Base-by-base conservation (phyloP, 129 eudicot species). In the Saussurea involucrata region DNA sequence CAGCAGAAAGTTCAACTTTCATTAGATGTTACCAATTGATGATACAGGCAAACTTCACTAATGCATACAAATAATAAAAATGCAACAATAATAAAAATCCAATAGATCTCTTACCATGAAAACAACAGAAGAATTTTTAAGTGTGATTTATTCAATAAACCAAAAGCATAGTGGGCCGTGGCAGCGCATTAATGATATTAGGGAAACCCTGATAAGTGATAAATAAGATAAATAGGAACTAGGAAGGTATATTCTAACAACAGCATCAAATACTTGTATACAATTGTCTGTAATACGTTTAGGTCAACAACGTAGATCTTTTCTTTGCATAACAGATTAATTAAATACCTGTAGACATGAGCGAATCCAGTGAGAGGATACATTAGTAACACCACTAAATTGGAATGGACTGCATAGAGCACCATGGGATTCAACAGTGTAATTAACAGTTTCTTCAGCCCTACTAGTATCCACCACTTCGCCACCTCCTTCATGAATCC, bases 401-500 rank as follows among this genome's bases (percentile, higher is more conserved):
- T 60, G 40, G 8, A 79, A 42, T 31, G 31, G 66, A 61, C 80
- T 58, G 69, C 86, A 78, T 37, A 72, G 24, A 42, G 82, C 87
- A 76, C 98, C 98, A 82, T 94, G 98, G 64, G 88, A 69, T 74
- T 87, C 96, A 66, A 94, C 90, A 40, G 66, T 86, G 86, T 85
- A 94, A 87, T 94, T 74, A 40, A 84, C 92, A 84, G 74, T 34
- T 66, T 49, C 78, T 65, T 53, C 72, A 27, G 66, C 72, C 73
- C 21, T 76, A 72, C 21, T 76, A 72, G 83, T 82, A 72, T 83
- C 88, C 65, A 83, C 91, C 67, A 90, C 74, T 75, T 83, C 80
- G 33, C 98, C 98, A 46, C 97, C 96, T 31, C 98, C 97, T 87
- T 87, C 84, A 78, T 80, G 87, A 75, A 94, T 83, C 98, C 98